Percentiles rank a stretch among this genome's conserved stretches.
phyloP scores from a whole-genome alignment of 495 filamentous ascomycete species.

The Penicillium manginii region DNA sequence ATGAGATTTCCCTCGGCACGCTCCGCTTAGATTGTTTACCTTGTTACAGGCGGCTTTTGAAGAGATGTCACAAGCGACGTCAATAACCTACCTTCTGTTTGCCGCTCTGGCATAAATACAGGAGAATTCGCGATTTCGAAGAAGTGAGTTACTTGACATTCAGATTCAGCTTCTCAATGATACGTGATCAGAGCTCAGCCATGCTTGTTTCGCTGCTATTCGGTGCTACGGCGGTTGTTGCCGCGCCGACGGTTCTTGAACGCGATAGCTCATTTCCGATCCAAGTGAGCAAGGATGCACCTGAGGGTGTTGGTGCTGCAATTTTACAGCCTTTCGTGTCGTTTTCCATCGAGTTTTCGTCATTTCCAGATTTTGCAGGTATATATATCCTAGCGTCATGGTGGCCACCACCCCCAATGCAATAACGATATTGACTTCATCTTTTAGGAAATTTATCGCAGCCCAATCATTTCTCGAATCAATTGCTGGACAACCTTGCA shows the following conservation, averaged over 20 bases:
- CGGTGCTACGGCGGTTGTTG: constrained; percentile 13
- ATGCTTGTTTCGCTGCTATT: constrained; percentile 20
- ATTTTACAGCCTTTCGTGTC: constrained; percentile 32
- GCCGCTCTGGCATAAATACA: not conserved
- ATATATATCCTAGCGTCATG: not conserved
- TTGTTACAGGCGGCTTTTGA: constrained; percentile 21
- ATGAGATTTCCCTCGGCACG: not conserved
- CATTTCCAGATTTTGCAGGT: constrained; percentile 36
- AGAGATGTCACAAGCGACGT: not conserved
- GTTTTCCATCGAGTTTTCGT: constrained; percentile 34
- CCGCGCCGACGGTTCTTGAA: constrained; percentile 11
- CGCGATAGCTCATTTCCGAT: constrained; percentile 13
- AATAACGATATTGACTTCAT: not conserved
- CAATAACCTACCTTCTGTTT: constrained; percentile 15
- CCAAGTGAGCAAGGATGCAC: constrained; percentile 15
- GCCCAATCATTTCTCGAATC: constrained; percentile 32
- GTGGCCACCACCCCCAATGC: not conserved
- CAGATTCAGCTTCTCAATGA: no score
- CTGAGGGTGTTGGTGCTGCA: constrained; percentile 19
- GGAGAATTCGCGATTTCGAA: not conserved
- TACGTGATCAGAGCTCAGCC: no score
- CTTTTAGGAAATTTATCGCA: constrained; percentile 27
- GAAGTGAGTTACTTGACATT: no score
- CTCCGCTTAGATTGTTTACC: not conserved
- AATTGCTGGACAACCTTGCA: constrained; percentile 29